Conservation (phyloP, 108 stramenopile genomes). For the Fistulifera solaris region DNA sequence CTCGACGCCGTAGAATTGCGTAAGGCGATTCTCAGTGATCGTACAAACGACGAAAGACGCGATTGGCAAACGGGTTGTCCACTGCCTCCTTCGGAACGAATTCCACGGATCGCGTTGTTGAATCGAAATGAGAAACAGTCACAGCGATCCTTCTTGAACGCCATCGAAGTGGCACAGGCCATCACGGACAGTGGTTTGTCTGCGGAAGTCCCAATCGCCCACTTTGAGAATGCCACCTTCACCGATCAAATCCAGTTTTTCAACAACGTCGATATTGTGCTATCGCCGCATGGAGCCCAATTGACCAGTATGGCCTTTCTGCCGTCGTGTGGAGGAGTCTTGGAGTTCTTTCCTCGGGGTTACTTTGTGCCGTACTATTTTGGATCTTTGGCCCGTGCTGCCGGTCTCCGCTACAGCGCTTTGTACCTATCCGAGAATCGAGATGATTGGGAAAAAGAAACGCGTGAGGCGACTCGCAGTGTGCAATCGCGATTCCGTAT, state of each 20-base stretch:
- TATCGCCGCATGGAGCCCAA: constrained; percentile 23
- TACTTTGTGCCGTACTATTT: constrained; percentile 10
- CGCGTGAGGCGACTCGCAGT: too few species aligned
- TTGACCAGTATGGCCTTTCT: constrained; percentile 13
- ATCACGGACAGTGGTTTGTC: too few species aligned
- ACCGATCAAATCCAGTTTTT: constrained; percentile 2
- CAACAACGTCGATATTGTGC: constrained; percentile 5
- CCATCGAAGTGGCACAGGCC: not conserved
- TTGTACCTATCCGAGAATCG: too few species aligned
- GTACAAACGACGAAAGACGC: too few species aligned
- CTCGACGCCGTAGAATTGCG: too few species aligned
- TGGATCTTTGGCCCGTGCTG: constrained; percentile 4
- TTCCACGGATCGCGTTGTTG: not conserved
- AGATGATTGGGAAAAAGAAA: too few species aligned
- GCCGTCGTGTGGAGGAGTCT: constrained; percentile 8
- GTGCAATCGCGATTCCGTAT: too few species aligned
- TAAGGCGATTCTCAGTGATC: too few species aligned
- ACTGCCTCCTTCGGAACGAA: too few species aligned
- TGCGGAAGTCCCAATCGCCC: not conserved
- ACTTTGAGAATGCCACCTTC: constrained; percentile 3
- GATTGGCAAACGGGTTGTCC: too few species aligned
- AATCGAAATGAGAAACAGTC: not conserved
- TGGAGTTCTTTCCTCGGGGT: constrained; percentile 15
- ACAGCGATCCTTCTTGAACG: not conserved
- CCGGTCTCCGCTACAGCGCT: constrained; percentile 3